phyloP scores from a whole-genome alignment of 192 early-diverging fungal species.

The Funneliformis geosporum region DNA sequence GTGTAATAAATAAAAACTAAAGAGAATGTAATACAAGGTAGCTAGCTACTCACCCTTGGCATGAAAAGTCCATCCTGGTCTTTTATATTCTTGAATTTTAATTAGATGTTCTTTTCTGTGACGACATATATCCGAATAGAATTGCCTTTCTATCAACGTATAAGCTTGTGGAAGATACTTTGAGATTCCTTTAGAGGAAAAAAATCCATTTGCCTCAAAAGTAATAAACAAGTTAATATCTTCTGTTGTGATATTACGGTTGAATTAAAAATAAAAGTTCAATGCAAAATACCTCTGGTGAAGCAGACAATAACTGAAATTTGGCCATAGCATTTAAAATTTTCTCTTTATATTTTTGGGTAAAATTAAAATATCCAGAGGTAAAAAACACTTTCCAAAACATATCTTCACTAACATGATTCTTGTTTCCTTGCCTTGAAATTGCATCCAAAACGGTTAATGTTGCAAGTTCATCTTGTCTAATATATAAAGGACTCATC shows the following conservation, averaged over 20 bases:
- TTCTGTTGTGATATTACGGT: neutral
- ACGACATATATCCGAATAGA: constrained; percentile 56
- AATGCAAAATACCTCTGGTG: constrained; percentile 69
- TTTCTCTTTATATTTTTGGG: constrained; percentile 59
- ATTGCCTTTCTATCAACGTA: constrained; percentile 76
- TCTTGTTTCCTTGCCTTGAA: constrained; percentile 36
- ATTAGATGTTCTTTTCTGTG: constrained; percentile 53
- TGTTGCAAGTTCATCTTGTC: constrained; percentile 76
- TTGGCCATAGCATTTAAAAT: constrained; percentile 61
- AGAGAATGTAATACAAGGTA: neutral
- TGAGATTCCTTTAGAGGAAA: constrained; percentile 79
- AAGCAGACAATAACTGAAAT: constrained; percentile 77
- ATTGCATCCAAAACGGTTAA: constrained; percentile 62
- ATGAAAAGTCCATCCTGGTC: constrained; percentile 92
- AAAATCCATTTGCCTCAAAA: constrained; percentile 91
- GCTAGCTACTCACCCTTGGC: constrained; percentile 72
- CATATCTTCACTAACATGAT: constrained; percentile 23
- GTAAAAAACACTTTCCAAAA: constrained; percentile 70
- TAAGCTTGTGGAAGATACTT: constrained; percentile 89
- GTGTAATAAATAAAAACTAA: neutral
- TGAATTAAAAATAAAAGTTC: neutral
- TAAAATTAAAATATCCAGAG: constrained; percentile 96
- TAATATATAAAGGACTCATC: constrained; percentile 77
- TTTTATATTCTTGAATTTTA: constrained; percentile 74
- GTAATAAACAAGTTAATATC: neutral